Evolutionary conservation across 805 yeast species (phyloP).

Genomic region (Clavispora fructus): DNA sequence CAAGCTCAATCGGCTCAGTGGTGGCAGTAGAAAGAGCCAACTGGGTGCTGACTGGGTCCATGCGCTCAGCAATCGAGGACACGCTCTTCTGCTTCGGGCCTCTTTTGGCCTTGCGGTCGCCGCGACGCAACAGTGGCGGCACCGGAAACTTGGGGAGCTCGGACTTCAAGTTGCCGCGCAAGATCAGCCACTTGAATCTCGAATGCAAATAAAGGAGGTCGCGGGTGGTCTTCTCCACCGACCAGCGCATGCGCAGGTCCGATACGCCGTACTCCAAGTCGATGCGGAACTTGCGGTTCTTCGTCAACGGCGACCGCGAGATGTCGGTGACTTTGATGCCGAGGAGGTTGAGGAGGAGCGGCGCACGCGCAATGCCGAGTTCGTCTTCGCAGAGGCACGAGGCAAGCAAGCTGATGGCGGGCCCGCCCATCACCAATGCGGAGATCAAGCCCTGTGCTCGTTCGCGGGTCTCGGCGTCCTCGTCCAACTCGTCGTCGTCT

Average conservation of each 20-base stretch:
- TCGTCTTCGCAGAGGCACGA: slow-evolving; percentile 75
- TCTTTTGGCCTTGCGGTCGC: not conserved
- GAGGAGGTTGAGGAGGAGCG: slow-evolving; percentile 69
- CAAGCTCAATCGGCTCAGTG: slow-evolving; percentile 5
- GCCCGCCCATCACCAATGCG: slow-evolving; percentile 58
- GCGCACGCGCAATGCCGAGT: slow-evolving; percentile 71
- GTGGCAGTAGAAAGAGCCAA: not conserved
- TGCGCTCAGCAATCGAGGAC: slow-evolving; percentile 1
- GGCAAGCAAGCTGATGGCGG: slow-evolving; percentile 71
- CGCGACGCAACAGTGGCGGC: slow-evolving; percentile 28
- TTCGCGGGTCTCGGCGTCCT: slow-evolving; percentile 27
- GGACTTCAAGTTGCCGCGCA: slow-evolving; percentile 19
- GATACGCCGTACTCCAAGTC: slow-evolving; percentile 91
- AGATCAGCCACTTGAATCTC: slow-evolving; percentile 45
- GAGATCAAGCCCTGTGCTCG: slow-evolving; percentile 32
- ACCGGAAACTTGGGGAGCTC: slow-evolving; percentile 43
- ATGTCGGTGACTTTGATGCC: slow-evolving; percentile 58
- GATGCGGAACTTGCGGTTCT: slow-evolving; percentile 50
- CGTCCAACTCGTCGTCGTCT: slow-evolving; percentile 14
- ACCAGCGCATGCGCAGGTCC: slow-evolving; percentile 72
- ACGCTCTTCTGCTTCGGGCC: slow-evolving; percentile 1
- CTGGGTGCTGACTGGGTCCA: not conserved
- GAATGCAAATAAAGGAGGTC: slow-evolving; percentile 73
- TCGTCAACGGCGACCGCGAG: slow-evolving; percentile 34
- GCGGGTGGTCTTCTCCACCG: slow-evolving; percentile 62